Base-by-base conservation (phyloP, 176 grass and related monocot genomes). In the Hordeum marinum region DNA sequence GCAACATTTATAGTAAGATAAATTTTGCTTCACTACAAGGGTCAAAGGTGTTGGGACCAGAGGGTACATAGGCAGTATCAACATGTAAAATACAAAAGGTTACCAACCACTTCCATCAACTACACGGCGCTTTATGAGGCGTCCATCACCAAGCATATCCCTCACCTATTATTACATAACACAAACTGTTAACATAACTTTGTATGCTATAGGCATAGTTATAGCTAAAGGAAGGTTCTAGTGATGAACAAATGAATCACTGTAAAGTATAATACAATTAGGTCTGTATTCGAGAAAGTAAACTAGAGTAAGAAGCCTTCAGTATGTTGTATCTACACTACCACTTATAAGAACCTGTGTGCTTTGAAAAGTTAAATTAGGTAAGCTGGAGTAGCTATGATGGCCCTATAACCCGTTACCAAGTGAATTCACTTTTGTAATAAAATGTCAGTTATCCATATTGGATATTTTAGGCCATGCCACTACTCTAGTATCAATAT, bases 71-170 rank as follows among this genome's bases (percentile, higher is more conserved):
- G 31, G 9, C 18, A 63, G 43, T 79, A 90, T 55, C 65, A 79
- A 85, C 21, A 81, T 86, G 61, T 43, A 82, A 86, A 75, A 39
- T 34, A 26, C 27, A 14, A 63, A 83, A 9, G 42, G 71, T 80
- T 87, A 77, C 81, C 67, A 66, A 98, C 96, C 96, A 92, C 82
- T 93, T 81, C 96, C 96, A 87, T 98, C 86, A 78, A 94, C 80
- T 76, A 98, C 68, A 78, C 96, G 96, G 1, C 96, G 89, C 80
- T 98, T 98, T 87, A 98, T 95, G 61, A 98, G 96, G 63, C 96
- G 96, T 12, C 96, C 96, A 90, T 98, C 96, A 48, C 96, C 96
- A 84, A 95, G 93, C 93, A 98, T 98, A 72, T 98, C 96, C 84
- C 96, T 98, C 58, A 98, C 93, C 96, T 98, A 84, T 87, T 70